Base-by-base conservation (phyloP, 2,329 filamentous ascomycete species). In the Cytospora piceae region DNA sequence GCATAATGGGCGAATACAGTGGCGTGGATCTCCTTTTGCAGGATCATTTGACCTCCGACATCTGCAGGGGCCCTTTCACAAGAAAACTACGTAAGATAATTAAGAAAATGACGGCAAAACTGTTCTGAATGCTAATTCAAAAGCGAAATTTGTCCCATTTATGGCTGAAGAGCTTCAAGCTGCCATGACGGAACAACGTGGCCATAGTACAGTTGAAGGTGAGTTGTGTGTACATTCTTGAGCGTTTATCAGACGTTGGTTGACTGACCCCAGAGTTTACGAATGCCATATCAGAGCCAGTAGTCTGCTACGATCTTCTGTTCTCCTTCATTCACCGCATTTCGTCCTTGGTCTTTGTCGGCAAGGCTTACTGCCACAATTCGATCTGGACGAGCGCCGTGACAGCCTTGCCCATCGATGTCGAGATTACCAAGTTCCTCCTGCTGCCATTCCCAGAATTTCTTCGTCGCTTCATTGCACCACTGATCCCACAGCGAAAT, bases 401-500 rank as follows among this genome's bases (percentile, higher is more conserved):
- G 5, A 49, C 46, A 24, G 11, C 11, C 11, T 9, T 49, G 22
- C 46, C 46, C 3, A 22, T 14, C 46, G 46, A 49, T 24, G 46
- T 49, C 9, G 46, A 49, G 9, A 49, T 49, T 11, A 24, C n/a
- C 5, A 49, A 49, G 80, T 68, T 56, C 9, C 11, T 56, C 31
- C 9, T 56, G 4, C 54, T 32, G 2, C 54, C 54, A 3, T 56
- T 34, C 4, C 54, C 54, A 9, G n/a, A 31, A 15, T 56, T 56
- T 15, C 31, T 56, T 14, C 31, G 54, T 3, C 54, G 31, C n/a
- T 37, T 56, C 20, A 56, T 56, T 37, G 54, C 54, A 12, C 54
- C 54, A n/a, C 2, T 49, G 46, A 37, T 56, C 9, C 31, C 20
- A 34, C 17, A 34, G 17, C 22, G 54, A 15, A 15, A 37, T 20